phyloP scores from a whole-genome alignment of 164 flowering plant species.

The Sextonia rubra region DNA sequence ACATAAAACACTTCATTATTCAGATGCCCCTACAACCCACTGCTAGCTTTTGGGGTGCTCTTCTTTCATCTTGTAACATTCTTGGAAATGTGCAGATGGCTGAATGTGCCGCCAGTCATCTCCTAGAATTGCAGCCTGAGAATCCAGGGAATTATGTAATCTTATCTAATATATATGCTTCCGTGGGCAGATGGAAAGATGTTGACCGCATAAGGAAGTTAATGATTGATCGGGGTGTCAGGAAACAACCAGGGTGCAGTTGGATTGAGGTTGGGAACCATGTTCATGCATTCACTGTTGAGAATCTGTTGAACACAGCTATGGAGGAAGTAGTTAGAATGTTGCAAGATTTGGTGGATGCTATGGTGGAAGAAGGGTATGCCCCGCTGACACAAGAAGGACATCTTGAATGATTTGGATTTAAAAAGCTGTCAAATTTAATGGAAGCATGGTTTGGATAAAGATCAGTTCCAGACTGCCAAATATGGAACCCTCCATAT shows the following conservation, averaged over 20 bases:
- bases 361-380: conserved; percentile 19
- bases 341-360: conserved; percentile 11
- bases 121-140: conserved; percentile 29
- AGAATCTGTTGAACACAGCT: conserved; percentile 4
- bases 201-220: conserved; percentile 17
- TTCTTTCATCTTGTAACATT: conserved; percentile 23
- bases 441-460: no score
- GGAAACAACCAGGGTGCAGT: conserved; percentile 22
- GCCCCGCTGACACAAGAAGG: background rate
- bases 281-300: conserved; percentile 15
- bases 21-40: conserved; percentile 30
- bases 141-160: conserved; percentile 23
- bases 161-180: conserved; percentile 23
- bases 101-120: conserved; percentile 19
- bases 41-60: conserved; percentile 34
- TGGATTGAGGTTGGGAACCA: conserved; percentile 26
- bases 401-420: background rate
- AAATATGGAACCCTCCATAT: no score
- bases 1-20: conserved; percentile 20
- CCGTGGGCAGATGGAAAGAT: conserved; percentile 25
- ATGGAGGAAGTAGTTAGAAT: conserved; percentile 15
- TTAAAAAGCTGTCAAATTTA: no score
- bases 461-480: no score
- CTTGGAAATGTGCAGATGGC: conserved; percentile 31
- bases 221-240: conserved; percentile 17